Evolutionary conservation across 768 basidiomycete species (phyloP), one percentile per base, ranked within the genome.

Genomic region (Pluteus cervinus): DNA sequence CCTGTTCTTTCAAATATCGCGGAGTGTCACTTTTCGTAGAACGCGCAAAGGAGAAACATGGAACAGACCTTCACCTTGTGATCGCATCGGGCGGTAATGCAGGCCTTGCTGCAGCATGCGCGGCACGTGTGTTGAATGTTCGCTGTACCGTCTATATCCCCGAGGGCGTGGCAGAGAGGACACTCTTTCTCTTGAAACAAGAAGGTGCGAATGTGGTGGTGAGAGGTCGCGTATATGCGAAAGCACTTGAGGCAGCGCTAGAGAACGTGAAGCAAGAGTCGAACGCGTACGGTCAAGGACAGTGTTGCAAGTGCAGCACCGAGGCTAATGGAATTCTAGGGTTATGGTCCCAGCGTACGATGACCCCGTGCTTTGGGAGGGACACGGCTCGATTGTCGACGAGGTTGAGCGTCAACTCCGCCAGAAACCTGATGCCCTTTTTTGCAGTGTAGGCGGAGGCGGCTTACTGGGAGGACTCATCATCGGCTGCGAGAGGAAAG

Each of bases 21-120:
- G 83, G 83, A 4, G 66, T 86, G 23, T 80, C 81, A 14, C 65
- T 69, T 41, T 80, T 82, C 46, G 64, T 75, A 2, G 69, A 75
- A 46, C 61, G 66, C 21, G 72, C 71, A 14, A 66, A 68, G 37
- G 61, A 67, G 40, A 58, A 52, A 14, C 64, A 73, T 36, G 85
- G 86, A 0, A 52, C 67, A 9, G 51, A 54, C 20, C 63, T 78
- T 4, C 86, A 85, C 53, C 61, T 79, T 29, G 62, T 86, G 29
- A 75, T 79, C 35, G 83, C 86, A 0, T 88, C 86, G 0, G 73
- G 80, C 4, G 86, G 86, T n/a, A 87, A 88, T 50, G 86, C 82
- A n/a, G 85, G 78, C 1, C 61, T 86, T 10, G 86, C 83, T 9
- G 72, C 74, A 0, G 84, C 84, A 11, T 71, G 73, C 43, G 79